Evolutionary conservation across 2,329 filamentous ascomycete genomes (phyloP), one percentile per base, ranked within the genome.

Genomic region (Lasiodiplodia theobromae): DNA sequence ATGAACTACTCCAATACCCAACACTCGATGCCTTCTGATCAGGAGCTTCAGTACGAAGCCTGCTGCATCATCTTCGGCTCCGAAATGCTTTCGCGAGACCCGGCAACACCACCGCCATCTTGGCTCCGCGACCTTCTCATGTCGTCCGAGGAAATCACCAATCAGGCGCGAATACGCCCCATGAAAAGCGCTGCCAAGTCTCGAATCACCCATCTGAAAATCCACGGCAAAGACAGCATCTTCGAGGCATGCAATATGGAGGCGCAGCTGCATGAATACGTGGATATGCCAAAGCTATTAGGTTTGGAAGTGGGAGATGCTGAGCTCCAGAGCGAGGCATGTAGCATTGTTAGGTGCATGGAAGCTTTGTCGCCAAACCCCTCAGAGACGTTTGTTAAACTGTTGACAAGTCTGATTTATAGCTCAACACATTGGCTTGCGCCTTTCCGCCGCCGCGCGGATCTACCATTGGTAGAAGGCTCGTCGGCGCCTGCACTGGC

Each of bases 61-160:
- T 76, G 74, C 34, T 73, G 74, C 21, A 72, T 76, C 25, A 72
- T 76, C n/a, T 75, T 74, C 44, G 72, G 73, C 12, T 71, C 73
- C 0, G 74, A 75, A n/a, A 69, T 70, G 0, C 56, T 67, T 5
- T 69, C 69, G 4, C 47, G 52, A 21, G 57, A 58, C 23, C 49
- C n/a, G 5, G 49, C 49, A 0, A 23, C 18, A 25, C 49, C 54
- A 52, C 16, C 44, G 70, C 49, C 69, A 1, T 75, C 74, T 8
- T 75, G 73, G 74, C 67, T 75, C 8, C 71, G 74, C 3, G 74
- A 75, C 53, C 56, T 75, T 28, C 69, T 75, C 49, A 74, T 75
- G 72, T 72, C 73, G 1, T 72, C 71, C 18, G 65, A 69, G n/a
- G 70, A 71, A 23, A 58, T 74, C 3, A 68, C 70, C 12, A 68